Evolutionary conservation across 306 rosid genomes (phyloP).

Genomic region (Vachellia pachyceras): DNA sequence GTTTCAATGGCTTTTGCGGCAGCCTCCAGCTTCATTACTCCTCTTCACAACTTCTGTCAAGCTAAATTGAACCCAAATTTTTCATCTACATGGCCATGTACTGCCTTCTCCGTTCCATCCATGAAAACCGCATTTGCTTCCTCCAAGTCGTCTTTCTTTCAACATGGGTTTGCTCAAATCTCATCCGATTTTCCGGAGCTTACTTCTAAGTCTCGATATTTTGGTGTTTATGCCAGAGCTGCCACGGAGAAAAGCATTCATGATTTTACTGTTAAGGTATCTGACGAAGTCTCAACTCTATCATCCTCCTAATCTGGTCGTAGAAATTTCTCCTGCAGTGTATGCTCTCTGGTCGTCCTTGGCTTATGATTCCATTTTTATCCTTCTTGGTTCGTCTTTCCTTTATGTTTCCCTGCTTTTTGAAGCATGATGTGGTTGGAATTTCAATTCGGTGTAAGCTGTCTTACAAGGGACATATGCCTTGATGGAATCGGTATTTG

Average conservation of each 20-base stretch:
- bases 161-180: conserved; percentile 46
- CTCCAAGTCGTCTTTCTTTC: conserved; percentile 64
- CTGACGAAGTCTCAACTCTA: background rate
- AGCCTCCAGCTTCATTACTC: conserved; percentile 39
- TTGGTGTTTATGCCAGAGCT: conserved; percentile 71
- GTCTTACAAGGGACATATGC: background rate
- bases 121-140: conserved; percentile 62
- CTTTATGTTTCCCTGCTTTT: background rate
- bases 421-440: background rate
- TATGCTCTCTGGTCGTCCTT: background rate
- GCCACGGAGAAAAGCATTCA: conserved; percentile 76
- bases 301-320: background rate
- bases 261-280: conserved; percentile 89
- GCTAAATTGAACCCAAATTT: conserved; percentile 35
- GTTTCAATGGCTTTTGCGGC: conserved; percentile 67
- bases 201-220: conserved; percentile 50
- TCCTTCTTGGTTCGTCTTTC: background rate
- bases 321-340: background rate
- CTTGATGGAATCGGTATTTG: background rate
- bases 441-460: conserved; percentile 15
- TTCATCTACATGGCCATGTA: conserved; percentile 43
- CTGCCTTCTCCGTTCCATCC: conserved; percentile 46
- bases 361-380: background rate
- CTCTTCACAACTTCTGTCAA: conserved; percentile 39
- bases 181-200: conserved; percentile 44